Percentiles rank a stretch among this genome's conserved stretches.
phyloP scores from a whole-genome alignment of 768 basidiomycete species.

The Trametopsis cervina region DNA sequence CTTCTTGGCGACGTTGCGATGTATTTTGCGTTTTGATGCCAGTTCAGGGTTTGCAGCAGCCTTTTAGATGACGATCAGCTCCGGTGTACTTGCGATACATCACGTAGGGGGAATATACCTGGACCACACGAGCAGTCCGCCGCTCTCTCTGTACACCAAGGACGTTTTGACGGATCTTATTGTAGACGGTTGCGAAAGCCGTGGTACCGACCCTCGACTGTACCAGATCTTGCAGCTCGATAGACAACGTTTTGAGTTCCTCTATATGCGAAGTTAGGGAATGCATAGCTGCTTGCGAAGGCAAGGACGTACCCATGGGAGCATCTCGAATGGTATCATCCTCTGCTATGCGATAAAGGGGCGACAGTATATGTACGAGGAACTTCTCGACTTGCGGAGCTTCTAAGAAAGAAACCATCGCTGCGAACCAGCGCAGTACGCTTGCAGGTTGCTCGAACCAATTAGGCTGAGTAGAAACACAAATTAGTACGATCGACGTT shows the following conservation, averaged over 20 bases:
- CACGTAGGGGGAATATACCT: conserved; percentile 29
- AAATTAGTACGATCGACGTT: conserved; percentile 3
- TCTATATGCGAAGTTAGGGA: conserved; percentile 36
- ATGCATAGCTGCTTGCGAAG: not conserved
- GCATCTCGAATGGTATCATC: conserved; percentile 78
- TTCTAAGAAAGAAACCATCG: conserved; percentile 74
- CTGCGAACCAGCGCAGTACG: conserved; percentile 89
- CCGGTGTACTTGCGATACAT: too few relatives aligned
- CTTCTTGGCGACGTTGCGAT: conserved; percentile 71
- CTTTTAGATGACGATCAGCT: too few relatives aligned
- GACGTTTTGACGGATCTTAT: conserved; percentile 67
- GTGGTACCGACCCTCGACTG: conserved; percentile 86
- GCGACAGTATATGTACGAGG: conserved; percentile 79
- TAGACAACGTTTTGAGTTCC: conserved; percentile 72
- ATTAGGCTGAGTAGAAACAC: conserved; percentile 43
- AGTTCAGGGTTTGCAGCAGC: conserved; percentile 66
- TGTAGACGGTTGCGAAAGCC: conserved; percentile 74
- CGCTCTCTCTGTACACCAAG: conserved; percentile 65
- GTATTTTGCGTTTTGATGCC: conserved; percentile 68
- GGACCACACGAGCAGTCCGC: conserved; percentile 41
- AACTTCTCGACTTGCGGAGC: conserved; percentile 51
- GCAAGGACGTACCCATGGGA: conserved; percentile 58
- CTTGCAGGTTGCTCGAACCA: conserved; percentile 82
- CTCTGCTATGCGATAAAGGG: conserved; percentile 81
- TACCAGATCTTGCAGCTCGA: conserved; percentile 82